Percentiles rank a stretch among this genome's conserved stretches.
Conservation (phyloP, 75 land plant genomes). For the Pseudotsuga menziesii region DNA sequence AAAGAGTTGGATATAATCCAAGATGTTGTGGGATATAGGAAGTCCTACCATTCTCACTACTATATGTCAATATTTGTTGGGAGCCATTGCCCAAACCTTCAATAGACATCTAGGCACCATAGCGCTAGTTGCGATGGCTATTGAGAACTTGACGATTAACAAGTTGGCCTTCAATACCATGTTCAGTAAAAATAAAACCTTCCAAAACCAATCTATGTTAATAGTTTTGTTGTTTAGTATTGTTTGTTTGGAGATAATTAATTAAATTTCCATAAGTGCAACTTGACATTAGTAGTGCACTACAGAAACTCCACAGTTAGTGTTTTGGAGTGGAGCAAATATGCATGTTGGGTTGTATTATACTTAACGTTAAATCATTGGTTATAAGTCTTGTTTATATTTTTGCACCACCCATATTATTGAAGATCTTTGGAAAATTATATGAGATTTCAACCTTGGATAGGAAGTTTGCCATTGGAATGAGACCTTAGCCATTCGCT, state of each 20-base stretch:
- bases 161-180: slow-evolving; percentile 17
- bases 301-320: slow-evolving; percentile 43
- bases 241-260: no score
- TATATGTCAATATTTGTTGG: slow-evolving; percentile 22
- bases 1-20: slow-evolving; percentile 14
- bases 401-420: slow-evolving; percentile 46
- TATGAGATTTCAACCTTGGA: slow-evolving; percentile 49
- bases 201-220: no score
- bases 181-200: not conserved
- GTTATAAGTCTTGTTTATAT: slow-evolving; percentile 41
- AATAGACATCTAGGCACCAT: slow-evolving; percentile 24
- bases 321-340: slow-evolving; percentile 30
- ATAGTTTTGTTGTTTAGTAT: no score
- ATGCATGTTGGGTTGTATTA: slow-evolving; percentile 48
- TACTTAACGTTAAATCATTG: slow-evolving; percentile 35
- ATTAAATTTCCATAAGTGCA: not conserved
- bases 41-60: slow-evolving; percentile 23
- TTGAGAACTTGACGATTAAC: slow-evolving; percentile 18
- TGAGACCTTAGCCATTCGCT: slow-evolving; percentile 66
- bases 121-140: slow-evolving; percentile 12
- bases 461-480: slow-evolving; percentile 37
- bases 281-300: slow-evolving; percentile 40
- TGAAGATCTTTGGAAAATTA: slow-evolving; percentile 48
- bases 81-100: slow-evolving; percentile 24
- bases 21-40: slow-evolving; percentile 19